Evolutionary conservation across 805 yeast species (phyloP).

Genomic region (Cyberlindnera xishuangbannaensis): DNA sequence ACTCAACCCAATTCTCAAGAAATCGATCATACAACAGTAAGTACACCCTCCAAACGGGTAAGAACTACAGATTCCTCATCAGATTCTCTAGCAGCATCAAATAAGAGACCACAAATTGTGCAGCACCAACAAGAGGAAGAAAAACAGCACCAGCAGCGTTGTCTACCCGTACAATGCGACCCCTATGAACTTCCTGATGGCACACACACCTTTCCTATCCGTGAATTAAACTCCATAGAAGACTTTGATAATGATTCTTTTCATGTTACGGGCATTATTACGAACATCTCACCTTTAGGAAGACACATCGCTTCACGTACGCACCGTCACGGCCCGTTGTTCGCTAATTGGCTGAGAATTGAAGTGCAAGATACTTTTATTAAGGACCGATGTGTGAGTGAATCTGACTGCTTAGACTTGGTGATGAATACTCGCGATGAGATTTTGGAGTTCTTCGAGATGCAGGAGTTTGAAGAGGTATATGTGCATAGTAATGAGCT

Average conservation of each 20-base stretch:
- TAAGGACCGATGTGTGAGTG: conserved; percentile 2
- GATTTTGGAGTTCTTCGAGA: conserved; percentile 15
- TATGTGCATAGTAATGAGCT: conserved; percentile 13
- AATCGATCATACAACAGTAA: too few species aligned
- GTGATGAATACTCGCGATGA: conserved; percentile 11
- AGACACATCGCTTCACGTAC: conserved; percentile 4
- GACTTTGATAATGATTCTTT: conserved; percentile 17
- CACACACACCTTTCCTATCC: too few species aligned
- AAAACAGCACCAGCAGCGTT: too few species aligned
- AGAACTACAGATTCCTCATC: too few species aligned
- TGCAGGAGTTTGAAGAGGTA: conserved; percentile 21
- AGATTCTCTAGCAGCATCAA: too few species aligned
- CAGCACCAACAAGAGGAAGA: too few species aligned
- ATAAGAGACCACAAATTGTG: too few species aligned
- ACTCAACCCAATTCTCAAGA: too few species aligned
- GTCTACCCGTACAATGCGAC: too few species aligned
- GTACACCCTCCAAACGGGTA: too few species aligned
- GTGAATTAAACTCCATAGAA: conserved; percentile 14
- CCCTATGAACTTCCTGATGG: too few species aligned
- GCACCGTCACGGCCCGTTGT: neutral
- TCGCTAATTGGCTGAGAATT: conserved; percentile 3
- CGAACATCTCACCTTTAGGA: conserved; percentile 16
- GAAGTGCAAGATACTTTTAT: conserved; percentile 3
- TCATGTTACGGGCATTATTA: conserved; percentile 12
- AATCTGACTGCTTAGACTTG: conserved; percentile 9